phyloP scores from a whole-genome alignment of 805 yeast genomes.

The Pichia occidentalis region DNA sequence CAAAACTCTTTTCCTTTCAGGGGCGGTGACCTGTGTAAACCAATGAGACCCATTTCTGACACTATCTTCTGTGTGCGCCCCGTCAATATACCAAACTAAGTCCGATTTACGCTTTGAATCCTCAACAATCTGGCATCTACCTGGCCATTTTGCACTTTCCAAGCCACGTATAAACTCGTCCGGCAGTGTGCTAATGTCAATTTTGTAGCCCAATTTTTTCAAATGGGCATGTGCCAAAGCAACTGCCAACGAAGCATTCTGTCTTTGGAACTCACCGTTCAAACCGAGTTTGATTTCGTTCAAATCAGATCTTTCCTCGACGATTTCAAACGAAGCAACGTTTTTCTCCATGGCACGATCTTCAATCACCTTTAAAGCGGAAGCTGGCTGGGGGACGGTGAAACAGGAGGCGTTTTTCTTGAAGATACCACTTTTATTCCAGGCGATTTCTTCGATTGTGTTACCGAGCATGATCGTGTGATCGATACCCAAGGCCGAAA shows the following conservation, averaged over 20 bases:
- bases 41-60: slow-evolving; percentile 75
- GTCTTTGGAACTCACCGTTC: slow-evolving; percentile 76
- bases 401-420: slow-evolving; percentile 63
- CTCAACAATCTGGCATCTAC: slow-evolving; percentile 74
- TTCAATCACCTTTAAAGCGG: slow-evolving; percentile 48
- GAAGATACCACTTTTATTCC: slow-evolving; percentile 95
- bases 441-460: slow-evolving; percentile 83
- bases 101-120: slow-evolving; percentile 33
- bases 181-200: slow-evolving; percentile 36
- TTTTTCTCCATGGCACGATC: slow-evolving; percentile 64
- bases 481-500: slow-evolving; percentile 83
- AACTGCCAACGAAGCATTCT: slow-evolving; percentile 85
- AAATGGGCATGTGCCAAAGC: slow-evolving; percentile 61
- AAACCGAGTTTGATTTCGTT: slow-evolving; percentile 54
- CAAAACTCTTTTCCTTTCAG: slow-evolving; percentile 39
- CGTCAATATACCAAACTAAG: slow-evolving; percentile 82
- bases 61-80: slow-evolving; percentile 93
- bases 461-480: slow-evolving; percentile 83
- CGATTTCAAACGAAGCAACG: slow-evolving; percentile 42
- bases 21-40: slow-evolving; percentile 44
- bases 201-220: slow-evolving; percentile 37
- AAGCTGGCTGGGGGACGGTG: slow-evolving; percentile 49
- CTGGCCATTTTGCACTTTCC: slow-evolving; percentile 79
- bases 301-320: slow-evolving; percentile 39
- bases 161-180: slow-evolving; percentile 52